Conservation (phyloP, 225 moss, liverwort and hornwort species). For the Pseudisothecium myosuroides region DNA sequence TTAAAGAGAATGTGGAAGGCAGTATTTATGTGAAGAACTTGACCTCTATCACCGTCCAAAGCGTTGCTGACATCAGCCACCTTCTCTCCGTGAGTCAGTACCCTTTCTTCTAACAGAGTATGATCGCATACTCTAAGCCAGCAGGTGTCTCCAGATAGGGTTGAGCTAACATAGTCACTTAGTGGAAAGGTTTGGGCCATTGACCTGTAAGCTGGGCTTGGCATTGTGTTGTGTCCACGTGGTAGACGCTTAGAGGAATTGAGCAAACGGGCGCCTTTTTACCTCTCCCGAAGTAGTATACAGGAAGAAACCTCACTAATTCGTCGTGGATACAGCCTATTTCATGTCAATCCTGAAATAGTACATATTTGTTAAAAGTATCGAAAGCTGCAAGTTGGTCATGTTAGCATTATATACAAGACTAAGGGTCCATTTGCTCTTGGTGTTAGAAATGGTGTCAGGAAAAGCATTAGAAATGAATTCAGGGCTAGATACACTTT, state of each 20-base stretch:
- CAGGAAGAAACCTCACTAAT: background rate
- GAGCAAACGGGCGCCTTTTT: background rate
- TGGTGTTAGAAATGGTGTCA: background rate
- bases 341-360: background rate
- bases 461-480: background rate
- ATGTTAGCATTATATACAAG: background rate
- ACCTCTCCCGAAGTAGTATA: background rate
- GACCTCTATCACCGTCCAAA: slow-evolving; percentile 90
- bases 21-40: slow-evolving; percentile 91
- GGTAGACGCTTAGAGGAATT: background rate
- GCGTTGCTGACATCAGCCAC: slow-evolving; percentile 77
- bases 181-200: background rate
- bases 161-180: background rate
- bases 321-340: background rate
- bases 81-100: slow-evolving; percentile 50
- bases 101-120: background rate
- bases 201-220: background rate
- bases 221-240: background rate
- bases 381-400: background rate
- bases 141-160: background rate
- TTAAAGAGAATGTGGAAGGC: slow-evolving; percentile 78
- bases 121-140: background rate
- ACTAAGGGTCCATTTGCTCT: background rate
- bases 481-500: background rate
- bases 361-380: background rate